Evolutionary conservation across 768 basidiomycete species (phyloP), one percentile per base, ranked within the genome.

Genomic region (Wakefieldia striispora): DNA sequence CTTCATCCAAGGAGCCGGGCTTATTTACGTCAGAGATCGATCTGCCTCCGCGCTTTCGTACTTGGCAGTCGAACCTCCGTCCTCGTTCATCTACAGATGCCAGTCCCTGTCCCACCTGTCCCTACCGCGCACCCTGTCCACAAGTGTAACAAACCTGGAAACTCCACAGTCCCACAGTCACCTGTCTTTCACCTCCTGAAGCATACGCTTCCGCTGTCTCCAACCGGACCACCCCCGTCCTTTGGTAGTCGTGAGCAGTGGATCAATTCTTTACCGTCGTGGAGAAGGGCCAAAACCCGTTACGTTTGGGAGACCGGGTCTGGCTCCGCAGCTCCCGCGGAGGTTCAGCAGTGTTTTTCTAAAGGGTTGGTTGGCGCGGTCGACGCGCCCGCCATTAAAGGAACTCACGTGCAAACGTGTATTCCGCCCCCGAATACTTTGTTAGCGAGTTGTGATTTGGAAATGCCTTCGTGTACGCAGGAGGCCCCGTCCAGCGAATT

Each of bases 371-470:
- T 79, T 69, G 74, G 70, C 73, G 83, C 86, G 84, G 82, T 67
- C 67, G 80, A 86, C 87, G 84, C 84, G 74, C 67, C 78, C 64
- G 84, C 81, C 74, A 88, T 86, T 86, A 88, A 89, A 87, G 87
- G 87, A 82, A 64, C 78, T 70, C 84, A 73, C 83, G 85, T 84
- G 80, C 77, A 88, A 80, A 83, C 84, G 82, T 83, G 84, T 75
- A 78, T 83, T 83, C 85, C 86, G 85, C 88, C 88, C 87, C 70
- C 69, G 57, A 75, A 57, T 21, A 62, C 65, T 31, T 62, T 68
- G 26, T 24, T 36, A 3, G 37, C 49, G 31, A 44, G 43, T 39
- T 33, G 47, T 43, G 40, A 24, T 51, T 41, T 41, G 14, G 56
- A 60, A 20, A 62, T 61, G 57, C 24, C 35, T 19, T 43, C 55